These are phyloP conservation scores for Aspergillus transmontanensis DNA, from an alignment of 2,329 filamentous ascomycete genomes.

Conservation along the genomic window DNA sequence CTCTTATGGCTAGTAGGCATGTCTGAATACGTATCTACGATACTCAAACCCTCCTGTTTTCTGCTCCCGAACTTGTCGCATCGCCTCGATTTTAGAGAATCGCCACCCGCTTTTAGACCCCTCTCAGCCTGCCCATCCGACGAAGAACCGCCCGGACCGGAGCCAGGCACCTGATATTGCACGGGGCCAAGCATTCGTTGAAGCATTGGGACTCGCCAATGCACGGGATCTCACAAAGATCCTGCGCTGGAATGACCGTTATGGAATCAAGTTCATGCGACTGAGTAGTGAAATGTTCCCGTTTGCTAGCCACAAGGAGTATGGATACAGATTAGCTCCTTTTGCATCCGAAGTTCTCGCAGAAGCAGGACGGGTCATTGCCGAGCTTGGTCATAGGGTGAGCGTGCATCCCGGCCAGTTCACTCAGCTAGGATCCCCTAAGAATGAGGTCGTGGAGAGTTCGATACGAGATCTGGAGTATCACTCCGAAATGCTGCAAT, in stretches of 20 bases:
- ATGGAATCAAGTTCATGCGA: conserved; percentile 88
- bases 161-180: conserved; percentile 66
- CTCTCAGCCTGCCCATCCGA: conserved; percentile 74
- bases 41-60: conserved; percentile 82
- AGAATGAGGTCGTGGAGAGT: conserved; percentile 72
- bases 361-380: conserved; percentile 75
- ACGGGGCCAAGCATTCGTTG: conserved; percentile 72
- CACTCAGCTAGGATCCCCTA: conserved; percentile 85
- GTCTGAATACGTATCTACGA: conserved; percentile 88
- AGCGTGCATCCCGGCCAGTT: conserved; percentile 93
- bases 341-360: conserved; percentile 79
- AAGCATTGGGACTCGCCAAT: conserved; percentile 78
- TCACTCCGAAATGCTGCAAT: conserved; percentile 79
- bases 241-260: conserved; percentile 88
- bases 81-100: conserved; percentile 87
- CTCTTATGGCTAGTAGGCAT: conserved; percentile 60
- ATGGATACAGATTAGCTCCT: conserved; percentile 81
- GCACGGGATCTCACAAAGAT: conserved; percentile 82
- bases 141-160: conserved; percentile 83
- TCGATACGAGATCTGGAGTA: conserved; percentile 83
- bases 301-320: conserved; percentile 84
- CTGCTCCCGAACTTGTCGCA: conserved; percentile 86
- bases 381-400: conserved; percentile 77
- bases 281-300: conserved; percentile 97
- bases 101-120: conserved; percentile 78